Percentiles rank a stretch among this genome's conserved stretches.
phyloP scores from a whole-genome alignment of 306 rosid species.

The Neltuma alba region DNA sequence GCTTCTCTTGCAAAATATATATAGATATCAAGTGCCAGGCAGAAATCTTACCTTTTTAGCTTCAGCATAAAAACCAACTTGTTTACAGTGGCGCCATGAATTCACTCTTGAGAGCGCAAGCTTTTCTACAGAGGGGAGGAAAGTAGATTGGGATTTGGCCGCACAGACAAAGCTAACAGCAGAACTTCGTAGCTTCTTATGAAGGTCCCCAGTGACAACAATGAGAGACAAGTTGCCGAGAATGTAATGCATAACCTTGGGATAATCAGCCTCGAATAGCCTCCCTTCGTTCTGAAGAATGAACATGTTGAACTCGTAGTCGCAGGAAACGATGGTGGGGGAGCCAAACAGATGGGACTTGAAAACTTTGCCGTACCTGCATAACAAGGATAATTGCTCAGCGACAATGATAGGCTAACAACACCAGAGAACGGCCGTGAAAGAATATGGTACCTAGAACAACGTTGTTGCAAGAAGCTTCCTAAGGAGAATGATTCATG shows the following conservation, averaged over 20 bases:
- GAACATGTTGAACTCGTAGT: conserved; percentile 66
- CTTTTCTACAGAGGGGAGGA: conserved; percentile 53
- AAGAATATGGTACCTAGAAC: conserved; percentile 48
- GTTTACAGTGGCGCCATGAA: conserved; percentile 54
- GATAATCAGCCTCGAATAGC: conserved; percentile 68
- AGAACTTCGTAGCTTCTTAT: conserved; percentile 65
- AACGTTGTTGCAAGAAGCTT: conserved; percentile 57
- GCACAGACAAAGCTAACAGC: conserved; percentile 50
- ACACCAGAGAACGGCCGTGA: not conserved
- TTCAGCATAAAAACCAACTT: conserved; percentile 62
- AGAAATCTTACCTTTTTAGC: conserved; percentile 52
- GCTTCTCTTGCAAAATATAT: not conserved
- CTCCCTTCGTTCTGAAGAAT: conserved; percentile 83
- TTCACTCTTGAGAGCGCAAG: conserved; percentile 51
- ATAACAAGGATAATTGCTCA: conserved; percentile 22
- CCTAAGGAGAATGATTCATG: conserved; percentile 70
- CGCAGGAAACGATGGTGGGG: conserved; percentile 77
- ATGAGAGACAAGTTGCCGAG: conserved; percentile 63
- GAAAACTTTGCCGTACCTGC: conserved; percentile 81
- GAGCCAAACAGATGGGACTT: conserved; percentile 75
- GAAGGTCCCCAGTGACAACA: conserved; percentile 55
- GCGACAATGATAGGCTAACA: conserved; percentile 1
- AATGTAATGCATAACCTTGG: conserved; percentile 68
- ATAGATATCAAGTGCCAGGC: not conserved
- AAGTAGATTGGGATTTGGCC: conserved; percentile 52